Evolutionary conservation across 2,329 filamentous ascomycete genomes (phyloP), one percentile per base, ranked within the genome.

Genomic region (Exophiala oligosperma): DNA sequence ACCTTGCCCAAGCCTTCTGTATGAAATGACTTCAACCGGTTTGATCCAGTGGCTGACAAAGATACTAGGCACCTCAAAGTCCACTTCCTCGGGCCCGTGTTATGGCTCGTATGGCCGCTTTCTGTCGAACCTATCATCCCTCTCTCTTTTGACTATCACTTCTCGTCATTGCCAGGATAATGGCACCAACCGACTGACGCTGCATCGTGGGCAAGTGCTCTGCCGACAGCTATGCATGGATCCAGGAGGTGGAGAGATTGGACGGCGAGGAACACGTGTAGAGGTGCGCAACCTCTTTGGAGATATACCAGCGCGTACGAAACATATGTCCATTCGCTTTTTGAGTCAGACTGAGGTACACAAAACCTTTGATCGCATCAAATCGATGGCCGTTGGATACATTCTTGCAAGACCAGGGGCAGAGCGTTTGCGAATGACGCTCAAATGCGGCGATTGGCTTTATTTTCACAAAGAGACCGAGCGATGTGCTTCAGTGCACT

Each of bases 221-320:
- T 91, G 28, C 79, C 89, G 55, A 74, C 79, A 1, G 88, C 89
- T 4, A 83, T 85, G 4, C 77, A 80, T 9, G 72, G 17, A 40
- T 7, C 32, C n/a, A 44, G 79, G 6, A 81, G 86, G 49, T 82
- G 89, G 47, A 77, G 80, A 49, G 67, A 37, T 63, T n/a, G 81
- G 80, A 56, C 71, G 77, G 21, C 85, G 90, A 74, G 93, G 93
- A 3, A 96, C 92, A 0, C 83, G 84, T 28, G 85, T 93, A 1
- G 81, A 81, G 0, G 88, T 96, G 4, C 84, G 87, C 56, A 87
- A 96, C 70, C 77, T 97, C 1, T 97, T 97, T 73, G 92, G 92
- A 0, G 89, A 87, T 58, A 90, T 97, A 84, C 92, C 93, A 0
- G 93, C 97, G 11, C 86, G 93, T 12, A 87, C 95, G 26, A 96